These are phyloP conservation scores for Kazachstania sp. DNA, from an alignment of 1,139 yeast genomes.

Conservation along the genomic window DNA sequence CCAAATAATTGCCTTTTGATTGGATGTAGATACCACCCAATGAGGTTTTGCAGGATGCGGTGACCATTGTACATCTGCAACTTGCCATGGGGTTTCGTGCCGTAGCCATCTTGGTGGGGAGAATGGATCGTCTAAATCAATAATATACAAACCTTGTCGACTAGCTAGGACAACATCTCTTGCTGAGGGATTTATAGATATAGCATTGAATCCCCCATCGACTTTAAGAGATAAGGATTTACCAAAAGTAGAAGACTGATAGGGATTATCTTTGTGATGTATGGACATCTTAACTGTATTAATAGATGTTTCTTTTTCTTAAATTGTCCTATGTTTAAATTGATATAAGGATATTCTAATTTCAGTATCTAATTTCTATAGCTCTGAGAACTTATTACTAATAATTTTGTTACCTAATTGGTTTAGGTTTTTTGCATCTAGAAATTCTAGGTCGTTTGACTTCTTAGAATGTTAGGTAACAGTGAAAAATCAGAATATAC, in stretches of 20 bases:
- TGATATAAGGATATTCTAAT: no score
- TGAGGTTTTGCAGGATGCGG: constrained; percentile 76
- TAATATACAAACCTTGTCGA: constrained; percentile 73
- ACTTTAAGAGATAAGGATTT: constrained; percentile 74
- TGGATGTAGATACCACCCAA: constrained; percentile 90
- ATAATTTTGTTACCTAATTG: no score
- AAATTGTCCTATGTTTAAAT: no score
- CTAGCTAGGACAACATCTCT: constrained; percentile 86
- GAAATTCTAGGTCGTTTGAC: no score
- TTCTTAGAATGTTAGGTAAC: no score
- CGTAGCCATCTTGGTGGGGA: constrained; percentile 91
- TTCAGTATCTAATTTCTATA: no score
- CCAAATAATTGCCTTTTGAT: constrained; percentile 94
- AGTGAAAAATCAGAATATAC: no score
- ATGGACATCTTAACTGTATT: background rate
- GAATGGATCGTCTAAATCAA: constrained; percentile 93
- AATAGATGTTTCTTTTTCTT: no score
- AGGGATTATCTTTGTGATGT: background rate
- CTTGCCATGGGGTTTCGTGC: constrained; percentile 94
- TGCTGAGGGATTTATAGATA: constrained; percentile 87
- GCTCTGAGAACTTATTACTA: no score
- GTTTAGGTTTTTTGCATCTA: no score
- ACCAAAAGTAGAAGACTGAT: constrained; percentile 51
- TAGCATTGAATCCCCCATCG: constrained; percentile 90
- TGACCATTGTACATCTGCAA: constrained; percentile 97